A percentile compares a stretch with the other conserved stretches of the same genome.
Conservation (phyloP, 805 yeast genomes). For the Blastobotrys robertii region DNA sequence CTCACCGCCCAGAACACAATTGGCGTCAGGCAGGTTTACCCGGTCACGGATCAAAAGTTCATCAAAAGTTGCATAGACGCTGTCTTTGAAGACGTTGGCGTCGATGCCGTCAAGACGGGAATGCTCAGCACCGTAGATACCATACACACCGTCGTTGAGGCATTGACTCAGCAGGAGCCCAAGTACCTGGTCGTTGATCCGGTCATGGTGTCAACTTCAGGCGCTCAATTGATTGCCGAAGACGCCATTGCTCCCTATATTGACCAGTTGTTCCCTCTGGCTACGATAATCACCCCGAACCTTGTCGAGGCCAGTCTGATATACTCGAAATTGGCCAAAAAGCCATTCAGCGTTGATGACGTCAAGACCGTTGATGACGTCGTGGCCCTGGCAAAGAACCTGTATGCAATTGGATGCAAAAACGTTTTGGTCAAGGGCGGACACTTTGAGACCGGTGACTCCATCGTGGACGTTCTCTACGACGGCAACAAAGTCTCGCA, state of each 20-base stretch:
- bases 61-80: constrained; percentile 42
- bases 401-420: constrained; percentile 27
- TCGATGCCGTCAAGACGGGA: constrained; percentile 71
- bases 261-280: constrained; percentile 37
- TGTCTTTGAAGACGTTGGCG: constrained; percentile 49
- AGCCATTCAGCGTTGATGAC: constrained; percentile 3
- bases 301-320: constrained; percentile 47
- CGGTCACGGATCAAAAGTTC: constrained; percentile 34
- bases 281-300: constrained; percentile 68
- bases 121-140: constrained; percentile 51
- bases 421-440: constrained; percentile 70
- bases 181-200: constrained; percentile 62
- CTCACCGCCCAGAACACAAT: constrained; percentile 68
- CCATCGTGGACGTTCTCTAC: constrained; percentile 21
- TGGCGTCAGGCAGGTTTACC: constrained; percentile 32
- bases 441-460: constrained; percentile 38
- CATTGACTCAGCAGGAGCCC: constrained; percentile 25
- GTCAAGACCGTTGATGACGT: constrained; percentile 33
- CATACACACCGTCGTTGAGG: constrained; percentile 35
- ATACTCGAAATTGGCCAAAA: neutral
- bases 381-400: constrained; percentile 29
- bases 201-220: constrained; percentile 76
- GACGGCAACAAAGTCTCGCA: constrained; percentile 30
- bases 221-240: constrained; percentile 45
- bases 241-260: constrained; percentile 37